A percentile compares a stretch with the other conserved stretches of the same genome.
Evolutionary conservation across 495 filamentous ascomycete species (phyloP).

Genomic region (Chlorociboria aeruginascens): DNA sequence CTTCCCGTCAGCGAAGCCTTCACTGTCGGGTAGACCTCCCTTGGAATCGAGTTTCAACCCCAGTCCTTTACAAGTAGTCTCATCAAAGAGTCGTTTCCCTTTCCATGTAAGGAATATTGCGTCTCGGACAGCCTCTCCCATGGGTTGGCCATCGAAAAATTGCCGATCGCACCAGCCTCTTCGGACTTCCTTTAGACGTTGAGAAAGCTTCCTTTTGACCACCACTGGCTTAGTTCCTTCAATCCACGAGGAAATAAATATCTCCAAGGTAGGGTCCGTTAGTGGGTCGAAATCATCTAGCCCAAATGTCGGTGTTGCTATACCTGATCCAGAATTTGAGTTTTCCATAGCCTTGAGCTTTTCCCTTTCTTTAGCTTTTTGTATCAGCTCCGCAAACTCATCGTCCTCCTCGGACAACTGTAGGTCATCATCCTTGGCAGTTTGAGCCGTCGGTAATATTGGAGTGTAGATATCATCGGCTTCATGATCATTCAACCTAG

Average conservation of each 20-base stretch:
- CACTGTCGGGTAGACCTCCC: conserved; percentile 23
- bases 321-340: neutral
- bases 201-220: conserved; percentile 52
- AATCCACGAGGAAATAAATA: conserved; percentile 63
- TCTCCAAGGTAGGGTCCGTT: conserved; percentile 42
- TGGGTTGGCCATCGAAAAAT: conserved; percentile 25
- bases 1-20: conserved; percentile 26
- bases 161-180: conserved; percentile 56
- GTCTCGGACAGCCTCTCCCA: conserved; percentile 26
- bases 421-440: conserved; percentile 18
- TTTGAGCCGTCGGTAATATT: neutral
- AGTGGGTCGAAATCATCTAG: conserved; percentile 16
- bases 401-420: conserved; percentile 25
- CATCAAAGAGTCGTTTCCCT: conserved; percentile 56
- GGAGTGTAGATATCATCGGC: conserved; percentile 19
- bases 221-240: conserved; percentile 48
- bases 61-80: conserved; percentile 58
- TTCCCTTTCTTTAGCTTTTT: conserved; percentile 16
- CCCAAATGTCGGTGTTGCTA: conserved; percentile 2
- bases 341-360: conserved; percentile 4
- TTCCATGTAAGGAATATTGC: conserved; percentile 71
- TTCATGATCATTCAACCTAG: conserved; percentile 15
- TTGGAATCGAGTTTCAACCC: conserved; percentile 38
- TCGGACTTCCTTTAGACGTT: conserved; percentile 52
- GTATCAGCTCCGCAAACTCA: conserved; percentile 33